Percentiles rank a stretch among this genome's conserved stretches.
These are phyloP conservation scores for Coriaria nepalensis DNA, from an alignment of 306 rosid species.

Conservation along the genomic window DNA sequence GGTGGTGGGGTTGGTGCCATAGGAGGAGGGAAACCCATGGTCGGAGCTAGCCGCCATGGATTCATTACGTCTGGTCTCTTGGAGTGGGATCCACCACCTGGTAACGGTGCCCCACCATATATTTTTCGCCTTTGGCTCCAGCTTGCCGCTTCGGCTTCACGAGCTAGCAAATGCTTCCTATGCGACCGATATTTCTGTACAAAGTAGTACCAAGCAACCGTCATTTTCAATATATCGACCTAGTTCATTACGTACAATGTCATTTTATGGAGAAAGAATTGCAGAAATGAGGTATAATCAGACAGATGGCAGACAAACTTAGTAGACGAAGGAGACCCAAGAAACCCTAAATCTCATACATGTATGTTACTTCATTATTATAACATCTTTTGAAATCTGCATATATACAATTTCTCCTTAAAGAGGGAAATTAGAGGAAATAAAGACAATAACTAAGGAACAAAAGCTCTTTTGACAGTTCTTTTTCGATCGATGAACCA, in stretches of 20 bases:
- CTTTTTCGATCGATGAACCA: not conserved
- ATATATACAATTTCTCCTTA: no score
- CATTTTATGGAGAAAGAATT: no score
- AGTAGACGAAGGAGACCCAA: no score
- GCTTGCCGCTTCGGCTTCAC: conserved; percentile 90
- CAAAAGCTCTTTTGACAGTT: not conserved
- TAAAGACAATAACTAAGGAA: not conserved
- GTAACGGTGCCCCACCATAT: conserved; percentile 18
- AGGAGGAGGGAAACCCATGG: conserved; percentile 60
- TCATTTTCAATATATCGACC: no score
- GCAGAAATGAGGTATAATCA: no score
- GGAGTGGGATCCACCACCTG: conserved; percentile 15
- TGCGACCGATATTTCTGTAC: conserved; percentile 85
- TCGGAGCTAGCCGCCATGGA: conserved; percentile 54
- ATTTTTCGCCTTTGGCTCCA: conserved; percentile 68
- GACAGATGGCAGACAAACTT: no score
- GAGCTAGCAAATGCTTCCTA: conserved; percentile 78
- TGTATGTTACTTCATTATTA: no score
- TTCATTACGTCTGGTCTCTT: conserved; percentile 27
- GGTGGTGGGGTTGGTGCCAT: conserved; percentile 9
- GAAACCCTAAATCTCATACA: no score
- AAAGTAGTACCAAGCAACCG: not conserved
- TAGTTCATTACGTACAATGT: no score
- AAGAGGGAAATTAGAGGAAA: no score
- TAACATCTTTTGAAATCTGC: no score